phyloP scores from a whole-genome alignment of 2,329 filamentous ascomycete genomes.

The Claviceps quebecensis region DNA sequence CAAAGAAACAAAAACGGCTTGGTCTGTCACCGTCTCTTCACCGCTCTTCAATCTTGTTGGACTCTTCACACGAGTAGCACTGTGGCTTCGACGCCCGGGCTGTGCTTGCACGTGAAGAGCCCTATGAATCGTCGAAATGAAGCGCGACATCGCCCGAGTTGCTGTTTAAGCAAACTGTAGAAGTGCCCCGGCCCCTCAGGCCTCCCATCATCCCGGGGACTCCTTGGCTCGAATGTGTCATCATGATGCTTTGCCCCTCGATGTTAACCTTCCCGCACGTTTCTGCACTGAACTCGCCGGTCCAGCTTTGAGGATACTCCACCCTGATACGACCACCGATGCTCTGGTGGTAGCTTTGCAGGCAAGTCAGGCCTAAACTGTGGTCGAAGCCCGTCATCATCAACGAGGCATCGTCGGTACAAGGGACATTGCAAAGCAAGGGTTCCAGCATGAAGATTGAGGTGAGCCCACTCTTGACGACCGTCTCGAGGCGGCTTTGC shows the following conservation, averaged over 20 bases:
- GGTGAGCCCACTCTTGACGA: slow-evolving; percentile 29
- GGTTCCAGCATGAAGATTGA: slow-evolving; percentile 11
- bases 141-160: background rate
- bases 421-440: too few relatives aligned
- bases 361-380: too few relatives aligned
- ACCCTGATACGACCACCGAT: background rate
- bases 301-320: background rate
- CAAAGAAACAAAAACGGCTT: too few relatives aligned
- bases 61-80: too few relatives aligned
- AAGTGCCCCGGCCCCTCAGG: background rate
- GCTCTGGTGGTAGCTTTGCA: background rate
- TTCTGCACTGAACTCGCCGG: background rate
- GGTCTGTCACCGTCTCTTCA: too few relatives aligned
- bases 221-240: background rate
- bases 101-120: too few relatives aligned
- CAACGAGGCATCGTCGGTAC: too few relatives aligned
- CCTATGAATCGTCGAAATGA: background rate
- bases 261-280: background rate
- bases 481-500: slow-evolving; percentile 21
- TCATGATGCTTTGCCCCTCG: background rate
- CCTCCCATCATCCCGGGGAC: background rate
- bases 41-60: too few relatives aligned
- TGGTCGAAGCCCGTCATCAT: too few relatives aligned
- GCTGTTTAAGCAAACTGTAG: background rate
- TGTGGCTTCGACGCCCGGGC: too few relatives aligned